Base-by-base conservation (phyloP, 2,329 filamentous ascomycete species). In the Blastomyces emzantsi region DNA sequence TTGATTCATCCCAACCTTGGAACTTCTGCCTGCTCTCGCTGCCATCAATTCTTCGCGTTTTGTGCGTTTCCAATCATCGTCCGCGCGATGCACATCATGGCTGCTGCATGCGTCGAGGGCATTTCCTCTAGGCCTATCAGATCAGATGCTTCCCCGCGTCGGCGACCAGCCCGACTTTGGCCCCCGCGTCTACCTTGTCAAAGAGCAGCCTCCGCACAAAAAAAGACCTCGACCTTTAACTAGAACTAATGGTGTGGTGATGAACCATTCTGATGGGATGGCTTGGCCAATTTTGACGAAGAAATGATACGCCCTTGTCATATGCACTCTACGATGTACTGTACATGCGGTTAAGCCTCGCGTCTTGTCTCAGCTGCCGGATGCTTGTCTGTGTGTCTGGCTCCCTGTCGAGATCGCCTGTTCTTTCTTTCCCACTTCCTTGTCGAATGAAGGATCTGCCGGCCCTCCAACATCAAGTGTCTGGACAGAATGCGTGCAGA, bases 321-420 rank as follows among this genome's bases (percentile, higher is more conserved):
- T 60, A 13, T 49, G 41, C 43, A 36, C 17, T 22, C 58, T 33
- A 17, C 39, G 5, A 13, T 49, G 41, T 28, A 36, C 17, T 22
- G 43, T 33, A 17, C 39, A 11, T 60, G 11, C 9, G 43, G 41
- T 33, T 49, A 49, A 28, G 25, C 30, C 30, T 47, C 13, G 41
- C 57, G 9, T 22, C 43, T 47, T 36, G 58, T 60, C 58, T 47
- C 45, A 49, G 58, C 25, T 60, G 25, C n/a, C 7, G 58, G 43
- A 47, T 60, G 58, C 28, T n/a, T 25, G 19, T 33, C 15, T 30
- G 39, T 59, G 25, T 60, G 17, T 17, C 41, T 60, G 43, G 19
- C 25, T 60, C 43, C 43, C 19, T 49, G 58, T 60, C 28, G 30
- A 60, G 58, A 51, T 60, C 58, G 58, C 17, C 58, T n/a, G 8